Conservation (phyloP, 2,329 filamentous ascomycete species). For the Elsinoe fawcettii region DNA sequence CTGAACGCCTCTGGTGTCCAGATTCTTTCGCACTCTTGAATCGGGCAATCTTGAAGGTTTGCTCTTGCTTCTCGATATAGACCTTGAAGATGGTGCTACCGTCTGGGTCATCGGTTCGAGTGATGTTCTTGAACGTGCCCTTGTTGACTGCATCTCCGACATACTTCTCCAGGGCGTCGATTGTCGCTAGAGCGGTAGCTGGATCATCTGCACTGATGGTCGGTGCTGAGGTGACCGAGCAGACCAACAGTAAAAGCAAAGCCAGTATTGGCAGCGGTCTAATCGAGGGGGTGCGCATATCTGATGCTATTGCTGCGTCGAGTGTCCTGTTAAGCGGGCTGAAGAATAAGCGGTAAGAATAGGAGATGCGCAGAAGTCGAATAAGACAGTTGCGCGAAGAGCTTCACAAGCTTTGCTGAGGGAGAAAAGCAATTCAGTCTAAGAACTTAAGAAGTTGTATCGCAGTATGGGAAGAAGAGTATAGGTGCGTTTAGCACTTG, state of each 20-base stretch:
- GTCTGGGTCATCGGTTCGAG: not conserved
- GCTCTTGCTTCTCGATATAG: not conserved
- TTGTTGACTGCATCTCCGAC: not conserved
- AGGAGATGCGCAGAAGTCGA: too few relatives aligned
- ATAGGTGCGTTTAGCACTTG: too few relatives aligned
- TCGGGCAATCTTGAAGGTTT: not conserved
- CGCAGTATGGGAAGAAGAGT: too few relatives aligned
- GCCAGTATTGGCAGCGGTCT: not conserved
- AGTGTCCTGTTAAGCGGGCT: too few relatives aligned
- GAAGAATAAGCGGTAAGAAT: too few relatives aligned
- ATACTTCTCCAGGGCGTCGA: not conserved
- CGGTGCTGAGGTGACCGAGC: not conserved
- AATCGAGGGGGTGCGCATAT: not conserved
- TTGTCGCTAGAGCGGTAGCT: not conserved
- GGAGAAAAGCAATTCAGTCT: not conserved
- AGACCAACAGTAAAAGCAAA: not conserved
- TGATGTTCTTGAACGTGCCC: not conserved
- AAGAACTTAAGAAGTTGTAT: not conserved
- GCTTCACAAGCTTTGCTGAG: not conserved
- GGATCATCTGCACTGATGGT: not conserved
- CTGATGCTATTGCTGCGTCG: not conserved
- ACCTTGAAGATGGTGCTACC: not conserved
- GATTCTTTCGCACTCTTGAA: not conserved
- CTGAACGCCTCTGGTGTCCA: not conserved
- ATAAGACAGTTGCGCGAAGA: not conserved